Percentiles rank a stretch among this genome's conserved stretches.
Evolutionary conservation across 2,329 filamentous ascomycete genomes (phyloP).

Genomic region (Hypoxylon sp.): DNA sequence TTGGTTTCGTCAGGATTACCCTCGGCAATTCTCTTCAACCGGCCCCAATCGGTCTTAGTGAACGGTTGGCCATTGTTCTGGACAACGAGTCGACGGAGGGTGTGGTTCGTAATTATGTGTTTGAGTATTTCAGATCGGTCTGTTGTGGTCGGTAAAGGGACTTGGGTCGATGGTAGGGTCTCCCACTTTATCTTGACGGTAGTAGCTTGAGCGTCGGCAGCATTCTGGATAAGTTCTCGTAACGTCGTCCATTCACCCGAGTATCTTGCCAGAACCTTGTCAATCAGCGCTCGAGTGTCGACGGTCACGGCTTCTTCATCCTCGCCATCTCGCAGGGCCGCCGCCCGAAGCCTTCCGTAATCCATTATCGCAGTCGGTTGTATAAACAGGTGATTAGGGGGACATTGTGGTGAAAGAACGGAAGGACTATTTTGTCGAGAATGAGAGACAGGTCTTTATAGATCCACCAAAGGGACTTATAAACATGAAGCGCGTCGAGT

Average conservation of each 20-base stretch:
- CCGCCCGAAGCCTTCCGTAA: constrained; percentile 82
- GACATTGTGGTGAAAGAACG: constrained; percentile 30
- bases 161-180: constrained; percentile 82
- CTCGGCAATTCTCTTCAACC: constrained; percentile 97
- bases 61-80: constrained; percentile 94
- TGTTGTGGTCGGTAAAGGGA: constrained; percentile 75
- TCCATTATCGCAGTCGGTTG: constrained; percentile 65
- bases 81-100: constrained; percentile 86
- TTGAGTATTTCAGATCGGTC: constrained; percentile 80
- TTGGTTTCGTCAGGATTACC: constrained; percentile 99
- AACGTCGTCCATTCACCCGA: constrained; percentile 94
- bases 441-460: constrained; percentile 13
- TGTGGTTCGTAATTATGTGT: constrained; percentile 87
- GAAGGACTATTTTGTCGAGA: background rate
- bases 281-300: constrained; percentile 95
- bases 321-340: constrained; percentile 85
- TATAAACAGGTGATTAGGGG: constrained; percentile 18
- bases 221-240: constrained; percentile 96
- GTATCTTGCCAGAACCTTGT: constrained; percentile 96
- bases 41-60: constrained; percentile 89
- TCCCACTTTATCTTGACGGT: constrained; percentile 94
- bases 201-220: constrained; percentile 93
- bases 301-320: constrained; percentile 98
- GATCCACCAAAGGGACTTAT: background rate
- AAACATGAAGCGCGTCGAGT: constrained; percentile 22